A percentile compares a stretch with the other conserved stretches of the same genome.
These are phyloP conservation scores for Blakeslea trispora DNA, from an alignment of 371 early-diverging fungal genomes.

Conservation along the genomic window DNA sequence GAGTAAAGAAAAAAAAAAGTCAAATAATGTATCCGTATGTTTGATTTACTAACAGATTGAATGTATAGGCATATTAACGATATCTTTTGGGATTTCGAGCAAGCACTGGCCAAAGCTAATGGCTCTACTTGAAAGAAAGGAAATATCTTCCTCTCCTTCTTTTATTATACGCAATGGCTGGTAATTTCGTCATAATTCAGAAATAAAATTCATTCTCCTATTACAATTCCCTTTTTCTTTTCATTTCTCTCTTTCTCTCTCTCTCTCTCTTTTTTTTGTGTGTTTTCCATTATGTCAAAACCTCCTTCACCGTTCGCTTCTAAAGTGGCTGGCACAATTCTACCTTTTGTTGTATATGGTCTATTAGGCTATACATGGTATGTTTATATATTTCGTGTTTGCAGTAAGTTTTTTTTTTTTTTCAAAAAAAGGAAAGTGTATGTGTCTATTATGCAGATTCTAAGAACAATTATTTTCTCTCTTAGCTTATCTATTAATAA, in stretches of 20 bases:
- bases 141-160: too few species aligned
- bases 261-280: neutral
- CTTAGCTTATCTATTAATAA: slow-evolving; percentile 14
- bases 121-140: neutral
- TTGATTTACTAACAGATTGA: too few species aligned
- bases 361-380: slow-evolving; percentile 53
- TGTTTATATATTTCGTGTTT: slow-evolving; percentile 53
- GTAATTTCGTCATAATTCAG: slow-evolving; percentile 3
- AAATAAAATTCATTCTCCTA: slow-evolving; percentile 5
- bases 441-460: neutral
- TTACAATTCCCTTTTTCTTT: neutral
- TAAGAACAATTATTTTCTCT: neutral
- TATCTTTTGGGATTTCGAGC: slow-evolving; percentile 77
- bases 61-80: slow-evolving; percentile 75
- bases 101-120: slow-evolving; percentile 46
- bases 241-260: neutral
- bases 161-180: too few species aligned
- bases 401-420: too few species aligned
- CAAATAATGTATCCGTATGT: too few species aligned
- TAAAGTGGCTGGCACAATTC: slow-evolving; percentile 26
- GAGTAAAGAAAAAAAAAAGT: slow-evolving; percentile 44
- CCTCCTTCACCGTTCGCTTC: slow-evolving; percentile 19
- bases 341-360: slow-evolving; percentile 40
- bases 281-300: slow-evolving; percentile 15
- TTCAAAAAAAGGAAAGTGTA: too few species aligned